Conservation (phyloP, 345 rosid species). For the Brassica cretica region DNA sequence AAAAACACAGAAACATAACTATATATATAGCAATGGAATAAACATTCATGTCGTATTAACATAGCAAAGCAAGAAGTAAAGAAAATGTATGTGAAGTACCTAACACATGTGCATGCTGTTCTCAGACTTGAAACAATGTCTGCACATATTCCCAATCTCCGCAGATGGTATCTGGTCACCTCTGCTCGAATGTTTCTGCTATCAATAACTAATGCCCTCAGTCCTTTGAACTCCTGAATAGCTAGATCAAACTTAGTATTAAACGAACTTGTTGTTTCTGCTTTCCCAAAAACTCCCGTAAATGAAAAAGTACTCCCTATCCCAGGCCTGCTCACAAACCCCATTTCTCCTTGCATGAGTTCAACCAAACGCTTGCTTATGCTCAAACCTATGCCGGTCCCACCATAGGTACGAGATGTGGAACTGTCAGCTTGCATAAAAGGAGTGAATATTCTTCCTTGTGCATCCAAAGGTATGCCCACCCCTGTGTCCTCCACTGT, state of each 20-base stretch:
- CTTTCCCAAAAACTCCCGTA: slow-evolving; percentile 65
- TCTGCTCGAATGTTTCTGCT: slow-evolving; percentile 68
- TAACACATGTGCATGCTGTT: slow-evolving; percentile 48
- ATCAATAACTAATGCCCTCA: slow-evolving; percentile 76
- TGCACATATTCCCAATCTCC: slow-evolving; percentile 66
- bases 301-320: slow-evolving; percentile 88
- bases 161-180: slow-evolving; percentile 73
- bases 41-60: slow-evolving; percentile 6
- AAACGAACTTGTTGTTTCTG: slow-evolving; percentile 41
- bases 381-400: slow-evolving; percentile 95
- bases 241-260: slow-evolving; percentile 48
- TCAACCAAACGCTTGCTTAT: slow-evolving; percentile 86
- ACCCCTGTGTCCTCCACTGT: slow-evolving; percentile 94
- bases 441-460: slow-evolving; percentile 80
- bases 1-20: background rate
- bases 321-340: slow-evolving; percentile 73
- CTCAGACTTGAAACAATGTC: slow-evolving; percentile 45
- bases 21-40: background rate
- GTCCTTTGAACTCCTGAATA: slow-evolving; percentile 56
- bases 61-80: slow-evolving; percentile 12
- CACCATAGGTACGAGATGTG: slow-evolving; percentile 92
- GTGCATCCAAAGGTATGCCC: slow-evolving; percentile 80
- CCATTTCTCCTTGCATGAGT: slow-evolving; percentile 92
- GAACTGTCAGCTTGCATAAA: slow-evolving; percentile 98
- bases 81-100: slow-evolving; percentile 20